Conservation (phyloP, 2,329 filamentous ascomycete genomes). For the Exophiala phaeomuriformis region DNA sequence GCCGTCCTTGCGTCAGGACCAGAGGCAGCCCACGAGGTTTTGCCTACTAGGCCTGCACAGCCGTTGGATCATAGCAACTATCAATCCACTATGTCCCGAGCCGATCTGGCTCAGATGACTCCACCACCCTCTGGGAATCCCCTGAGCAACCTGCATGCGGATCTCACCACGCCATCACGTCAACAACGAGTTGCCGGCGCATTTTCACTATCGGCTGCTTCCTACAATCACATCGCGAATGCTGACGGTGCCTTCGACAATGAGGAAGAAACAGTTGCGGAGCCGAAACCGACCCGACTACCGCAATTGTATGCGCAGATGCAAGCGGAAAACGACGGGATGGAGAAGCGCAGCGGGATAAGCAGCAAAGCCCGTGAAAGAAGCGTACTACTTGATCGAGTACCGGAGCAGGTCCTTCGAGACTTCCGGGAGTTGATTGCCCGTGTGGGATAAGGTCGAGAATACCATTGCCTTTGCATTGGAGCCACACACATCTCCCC, state of each 20-base stretch:
- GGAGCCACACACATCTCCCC: neutral
- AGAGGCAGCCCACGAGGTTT: conserved; percentile 38
- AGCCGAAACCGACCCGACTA: conserved; percentile 35
- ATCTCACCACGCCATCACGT: conserved; percentile 66
- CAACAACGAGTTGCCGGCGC: conserved; percentile 82
- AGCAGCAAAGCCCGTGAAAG: conserved; percentile 77
- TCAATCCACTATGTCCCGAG: conserved; percentile 14
- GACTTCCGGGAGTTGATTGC: conserved; percentile 89
- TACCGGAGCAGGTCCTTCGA: conserved; percentile 81
- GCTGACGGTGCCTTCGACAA: conserved; percentile 61
- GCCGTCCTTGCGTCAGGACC: conserved; percentile 40
- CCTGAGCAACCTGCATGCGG: conserved; percentile 60
- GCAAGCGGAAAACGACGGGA: conserved; percentile 60
- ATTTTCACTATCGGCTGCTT: conserved; percentile 75
- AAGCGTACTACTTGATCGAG: conserved; percentile 88
- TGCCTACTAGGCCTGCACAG: conserved; percentile 28
- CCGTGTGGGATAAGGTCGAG: conserved; percentile 46
- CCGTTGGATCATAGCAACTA: conserved; percentile 17
- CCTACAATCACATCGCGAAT: conserved; percentile 79
- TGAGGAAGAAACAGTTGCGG: conserved; percentile 29
- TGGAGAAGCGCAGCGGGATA: conserved; percentile 48
- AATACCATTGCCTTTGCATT: neutral
- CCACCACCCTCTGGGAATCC: conserved; percentile 31
- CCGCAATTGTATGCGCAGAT: conserved; percentile 68
- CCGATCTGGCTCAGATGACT: conserved; percentile 37